Percentiles rank a stretch among this genome's conserved stretches.
Conservation (phyloP, 371 early-diverging fungal genomes). For the Apophysomyces trapeziformis region DNA sequence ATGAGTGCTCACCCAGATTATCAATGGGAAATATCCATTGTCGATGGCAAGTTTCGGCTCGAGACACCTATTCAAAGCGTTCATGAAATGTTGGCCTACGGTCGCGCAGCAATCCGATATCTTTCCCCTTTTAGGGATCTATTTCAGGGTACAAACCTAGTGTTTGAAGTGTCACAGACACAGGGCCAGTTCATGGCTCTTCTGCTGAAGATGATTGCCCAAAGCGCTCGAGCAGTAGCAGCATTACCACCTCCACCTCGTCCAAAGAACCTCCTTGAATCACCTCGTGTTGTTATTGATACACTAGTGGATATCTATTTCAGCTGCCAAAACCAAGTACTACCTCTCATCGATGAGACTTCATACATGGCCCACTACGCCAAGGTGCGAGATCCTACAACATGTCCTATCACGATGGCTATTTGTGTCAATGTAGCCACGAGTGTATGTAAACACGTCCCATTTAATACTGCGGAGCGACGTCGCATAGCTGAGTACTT, state of each 20-base stretch:
- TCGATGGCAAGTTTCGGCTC: constrained; percentile 16
- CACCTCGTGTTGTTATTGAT: neutral
- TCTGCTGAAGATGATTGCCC: neutral
- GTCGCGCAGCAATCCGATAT: constrained; percentile 15
- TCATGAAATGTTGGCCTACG: constrained; percentile 14
- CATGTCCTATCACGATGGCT: constrained; percentile 10
- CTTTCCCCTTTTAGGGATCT: constrained; percentile 19
- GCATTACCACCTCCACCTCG: neutral
- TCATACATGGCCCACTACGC: constrained; percentile 9
- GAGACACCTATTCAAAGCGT: constrained; percentile 17
- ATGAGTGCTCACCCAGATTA: neutral
- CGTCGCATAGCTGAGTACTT: constrained; percentile 15
- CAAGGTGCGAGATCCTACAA: neutral
- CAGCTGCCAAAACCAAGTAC: neutral
- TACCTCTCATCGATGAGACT: neutral
- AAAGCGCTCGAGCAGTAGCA: neutral
- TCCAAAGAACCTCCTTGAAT: neutral
- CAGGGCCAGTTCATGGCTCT: neutral
- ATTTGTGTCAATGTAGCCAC: constrained; percentile 9
- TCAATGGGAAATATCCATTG: constrained; percentile 21
- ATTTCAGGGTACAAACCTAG: constrained; percentile 12
- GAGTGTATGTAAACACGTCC: constrained; percentile 6
- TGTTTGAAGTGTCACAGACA: constrained; percentile 9
- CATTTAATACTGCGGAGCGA: neutral
- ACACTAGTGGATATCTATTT: constrained; percentile 2